These are phyloP conservation scores for Phytopythium delawarense DNA, from an alignment of 352 stramenopile genomes.

Conservation along the genomic window DNA sequence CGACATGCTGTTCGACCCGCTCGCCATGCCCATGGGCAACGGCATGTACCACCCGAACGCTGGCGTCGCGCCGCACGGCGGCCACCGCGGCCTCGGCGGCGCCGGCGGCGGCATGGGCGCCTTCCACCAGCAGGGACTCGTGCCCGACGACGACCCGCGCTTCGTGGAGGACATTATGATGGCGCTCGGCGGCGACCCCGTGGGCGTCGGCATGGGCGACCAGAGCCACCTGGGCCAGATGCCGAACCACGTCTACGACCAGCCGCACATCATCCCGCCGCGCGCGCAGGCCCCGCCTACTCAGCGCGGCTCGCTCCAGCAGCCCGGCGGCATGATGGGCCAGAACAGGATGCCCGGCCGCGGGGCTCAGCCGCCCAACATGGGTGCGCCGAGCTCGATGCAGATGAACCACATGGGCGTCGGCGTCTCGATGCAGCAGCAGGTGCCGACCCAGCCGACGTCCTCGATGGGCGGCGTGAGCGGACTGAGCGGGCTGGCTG, in stretches of 20 bases:
- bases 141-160: conserved; percentile 59
- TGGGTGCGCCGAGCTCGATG: conserved; percentile 17
- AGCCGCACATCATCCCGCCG: conserved; percentile 48
- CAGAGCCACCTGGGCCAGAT: conserved; percentile 54
- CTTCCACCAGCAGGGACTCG: conserved; percentile 47
- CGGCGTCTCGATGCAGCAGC: conserved; percentile 23
- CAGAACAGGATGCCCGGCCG: conserved; percentile 26
- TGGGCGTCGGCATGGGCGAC: conserved; percentile 42
- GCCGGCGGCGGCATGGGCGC: conserved; percentile 29
- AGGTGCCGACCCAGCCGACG: conserved; percentile 3
- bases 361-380: conserved; percentile 13
- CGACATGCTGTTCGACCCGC: conserved; percentile 76
- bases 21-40: conserved; percentile 53
- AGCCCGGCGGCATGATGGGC: conserved; percentile 21
- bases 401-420: conserved; percentile 22
- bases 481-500: conserved; percentile 11
- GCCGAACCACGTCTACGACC: conserved; percentile 53
- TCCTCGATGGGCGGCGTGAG: conserved; percentile 2
- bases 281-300: conserved; percentile 30
- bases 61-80: conserved; percentile 24
- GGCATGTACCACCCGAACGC: conserved; percentile 46
- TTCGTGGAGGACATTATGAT: conserved; percentile 72
- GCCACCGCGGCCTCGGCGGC: conserved; percentile 24
- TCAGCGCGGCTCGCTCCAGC: conserved; percentile 33
- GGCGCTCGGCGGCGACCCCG: conserved; percentile 43